Evolutionary conservation across 768 basidiomycete species (phyloP).

Genomic region (Lactarius trivialis): DNA sequence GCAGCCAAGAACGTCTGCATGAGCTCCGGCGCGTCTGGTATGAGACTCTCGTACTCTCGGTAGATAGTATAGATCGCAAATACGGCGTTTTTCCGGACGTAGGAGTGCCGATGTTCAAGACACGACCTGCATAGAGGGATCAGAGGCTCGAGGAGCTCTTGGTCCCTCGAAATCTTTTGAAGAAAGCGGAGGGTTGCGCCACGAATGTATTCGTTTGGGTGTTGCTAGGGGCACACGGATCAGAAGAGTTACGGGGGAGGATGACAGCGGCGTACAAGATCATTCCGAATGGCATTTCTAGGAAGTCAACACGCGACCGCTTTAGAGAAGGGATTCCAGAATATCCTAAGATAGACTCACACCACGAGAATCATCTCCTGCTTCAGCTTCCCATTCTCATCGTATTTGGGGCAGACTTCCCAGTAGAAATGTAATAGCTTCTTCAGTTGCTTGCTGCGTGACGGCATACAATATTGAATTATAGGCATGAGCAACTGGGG

Average conservation of each 20-base stretch:
- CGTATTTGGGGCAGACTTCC: slow-evolving; percentile 97
- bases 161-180: slow-evolving; percentile 89
- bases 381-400: slow-evolving; percentile 94
- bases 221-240: slow-evolving; percentile 56
- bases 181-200: slow-evolving; percentile 96
- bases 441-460: slow-evolving; percentile 92
- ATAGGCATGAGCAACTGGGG: slow-evolving; percentile 94
- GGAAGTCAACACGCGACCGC: background rate
- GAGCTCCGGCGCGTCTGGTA: slow-evolving; percentile 94
- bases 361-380: slow-evolving; percentile 99
- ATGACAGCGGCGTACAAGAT: slow-evolving; percentile 57
- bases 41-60: slow-evolving; percentile 88
- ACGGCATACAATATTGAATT: slow-evolving; percentile 96
- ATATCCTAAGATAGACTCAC: slow-evolving; percentile 43
- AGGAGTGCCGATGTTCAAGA: slow-evolving; percentile 95
- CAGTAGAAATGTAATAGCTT: slow-evolving; percentile 94
- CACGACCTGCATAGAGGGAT: slow-evolving; percentile 90
- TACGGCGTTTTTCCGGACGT: slow-evolving; percentile 97
- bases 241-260: slow-evolving; percentile 4
- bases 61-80: slow-evolving; percentile 95
- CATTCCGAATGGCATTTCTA: slow-evolving; percentile 96
- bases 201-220: slow-evolving; percentile 98
- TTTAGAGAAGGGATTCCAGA: slow-evolving; percentile 5
- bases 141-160: slow-evolving; percentile 91
- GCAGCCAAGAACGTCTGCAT: slow-evolving; percentile 94